phyloP scores from a whole-genome alignment of 176 grass and related monocot genomes.

The Metroxylon sagu region DNA sequence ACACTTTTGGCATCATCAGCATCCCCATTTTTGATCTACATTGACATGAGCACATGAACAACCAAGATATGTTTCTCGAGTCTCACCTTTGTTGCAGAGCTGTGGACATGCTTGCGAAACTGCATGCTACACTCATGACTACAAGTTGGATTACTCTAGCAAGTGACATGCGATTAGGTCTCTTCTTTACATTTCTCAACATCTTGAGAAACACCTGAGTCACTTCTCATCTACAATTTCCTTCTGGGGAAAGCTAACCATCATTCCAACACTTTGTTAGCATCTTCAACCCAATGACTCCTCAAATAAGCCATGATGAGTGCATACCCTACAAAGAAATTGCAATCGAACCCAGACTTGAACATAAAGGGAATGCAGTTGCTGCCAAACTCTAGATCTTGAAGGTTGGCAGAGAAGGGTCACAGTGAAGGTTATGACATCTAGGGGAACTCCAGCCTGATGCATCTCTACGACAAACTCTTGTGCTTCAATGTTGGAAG shows the following conservation, averaged over 20 bases:
- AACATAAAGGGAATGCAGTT: conserved; percentile 55
- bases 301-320: conserved; percentile 62
- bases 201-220: conserved; percentile 39
- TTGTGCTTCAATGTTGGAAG: conserved; percentile 31
- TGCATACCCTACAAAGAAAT: conserved; percentile 54
- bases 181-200: conserved; percentile 31
- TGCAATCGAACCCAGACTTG: conserved; percentile 30
- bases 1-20: conserved; percentile 27
- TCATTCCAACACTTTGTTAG: conserved; percentile 58
- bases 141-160: conserved; percentile 51
- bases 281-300: conserved; percentile 23
- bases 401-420: conserved; percentile 29
- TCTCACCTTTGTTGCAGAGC: conserved; percentile 50
- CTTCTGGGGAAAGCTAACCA: conserved; percentile 35
- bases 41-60: conserved; percentile 67
- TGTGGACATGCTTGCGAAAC: conserved; percentile 61
- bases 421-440: conserved; percentile 53
- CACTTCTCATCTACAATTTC: conserved; percentile 32
- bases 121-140: conserved; percentile 17
- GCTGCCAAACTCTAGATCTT: conserved; percentile 21
- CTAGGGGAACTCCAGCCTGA: conserved; percentile 34
- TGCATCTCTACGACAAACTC: conserved; percentile 47
- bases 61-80: conserved; percentile 31
- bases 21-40: conserved; percentile 58
- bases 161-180: conserved; percentile 58